These are phyloP conservation scores for Amylocystis lapponica DNA, from an alignment of 768 basidiomycete species.

Conservation along the genomic window DNA sequence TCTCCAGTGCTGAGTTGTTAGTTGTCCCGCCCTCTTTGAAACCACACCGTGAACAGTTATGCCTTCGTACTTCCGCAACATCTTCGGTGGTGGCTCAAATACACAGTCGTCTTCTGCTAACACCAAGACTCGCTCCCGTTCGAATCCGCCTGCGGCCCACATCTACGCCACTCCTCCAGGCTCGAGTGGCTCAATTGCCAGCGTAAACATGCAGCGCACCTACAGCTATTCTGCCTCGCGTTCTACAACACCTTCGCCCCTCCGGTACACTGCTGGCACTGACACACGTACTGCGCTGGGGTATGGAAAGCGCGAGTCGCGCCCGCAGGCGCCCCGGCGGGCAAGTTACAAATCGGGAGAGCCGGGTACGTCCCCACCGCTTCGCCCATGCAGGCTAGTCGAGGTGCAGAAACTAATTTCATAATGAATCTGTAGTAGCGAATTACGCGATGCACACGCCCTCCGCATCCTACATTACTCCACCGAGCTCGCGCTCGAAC, in stretches of 20 bases:
- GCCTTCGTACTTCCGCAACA: constrained; percentile 46
- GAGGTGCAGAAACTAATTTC: constrained; percentile 1
- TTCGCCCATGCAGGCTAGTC: neutral
- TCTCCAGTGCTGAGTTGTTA: too few species aligned
- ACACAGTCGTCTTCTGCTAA: constrained; percentile 25
- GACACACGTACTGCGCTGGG: constrained; percentile 21
- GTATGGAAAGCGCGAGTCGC: constrained; percentile 29
- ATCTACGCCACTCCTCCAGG: constrained; percentile 19
- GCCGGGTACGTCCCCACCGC: constrained; percentile 33
- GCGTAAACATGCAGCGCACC: constrained; percentile 27
- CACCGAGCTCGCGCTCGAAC: constrained; percentile 44
- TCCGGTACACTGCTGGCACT: constrained; percentile 23
- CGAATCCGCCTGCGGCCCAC: constrained; percentile 27
- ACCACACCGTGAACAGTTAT: constrained; percentile 22
- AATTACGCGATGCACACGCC: constrained; percentile 19
- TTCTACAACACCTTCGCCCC: constrained; percentile 33
- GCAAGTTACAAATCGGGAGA: constrained; percentile 40
- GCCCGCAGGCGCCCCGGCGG: constrained; percentile 34
- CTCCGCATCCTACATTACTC: constrained; percentile 21
- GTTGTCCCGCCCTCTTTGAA: neutral
- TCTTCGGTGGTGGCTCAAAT: constrained; percentile 36
- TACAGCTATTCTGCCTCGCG: constrained; percentile 36
- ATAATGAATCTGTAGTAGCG: constrained; percentile 4
- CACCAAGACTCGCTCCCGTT: constrained; percentile 38
- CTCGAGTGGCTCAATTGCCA: constrained; percentile 14